These are phyloP conservation scores for Floccularia luteovirens DNA, from an alignment of 768 basidiomycete genomes.

Conservation along the genomic window DNA sequence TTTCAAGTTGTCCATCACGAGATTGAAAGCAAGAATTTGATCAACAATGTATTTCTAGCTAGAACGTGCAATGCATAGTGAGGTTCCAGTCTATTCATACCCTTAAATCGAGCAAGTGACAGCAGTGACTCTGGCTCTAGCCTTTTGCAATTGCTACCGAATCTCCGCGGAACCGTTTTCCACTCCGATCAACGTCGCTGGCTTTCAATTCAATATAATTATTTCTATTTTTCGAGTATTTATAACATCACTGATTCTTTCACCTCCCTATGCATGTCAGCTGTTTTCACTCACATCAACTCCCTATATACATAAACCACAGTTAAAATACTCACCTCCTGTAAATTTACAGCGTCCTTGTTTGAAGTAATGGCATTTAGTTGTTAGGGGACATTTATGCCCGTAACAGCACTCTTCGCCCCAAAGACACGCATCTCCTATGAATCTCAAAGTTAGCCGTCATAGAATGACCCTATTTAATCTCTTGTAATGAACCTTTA, in stretches of 20 bases:
- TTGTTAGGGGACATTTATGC: conserved; percentile 36
- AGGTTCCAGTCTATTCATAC: too few species aligned
- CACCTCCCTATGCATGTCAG: conserved; percentile 33
- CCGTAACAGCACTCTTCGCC: conserved; percentile 56
- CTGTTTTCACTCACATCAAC: conserved; percentile 16
- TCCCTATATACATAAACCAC: conserved; percentile 8
- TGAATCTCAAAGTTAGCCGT: conserved; percentile 1
- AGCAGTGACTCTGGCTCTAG: too few species aligned
- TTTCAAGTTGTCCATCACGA: too few species aligned
- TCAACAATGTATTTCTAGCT: too few species aligned
- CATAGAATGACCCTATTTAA: neutral
- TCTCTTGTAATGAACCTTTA: conserved; percentile 34
- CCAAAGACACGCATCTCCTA: conserved; percentile 51
- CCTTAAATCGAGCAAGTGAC: too few species aligned
- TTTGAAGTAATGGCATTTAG: conserved; percentile 41
- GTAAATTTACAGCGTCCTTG: conserved; percentile 54
- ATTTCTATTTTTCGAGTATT: conserved; percentile 10
- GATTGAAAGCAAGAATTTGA: too few species aligned
- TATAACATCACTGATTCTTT: conserved; percentile 13
- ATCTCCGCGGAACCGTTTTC: conserved; percentile 19
- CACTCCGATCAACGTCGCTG: conserved; percentile 25
- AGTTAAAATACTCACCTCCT: conserved; percentile 33
- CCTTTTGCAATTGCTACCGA: conserved; percentile 19
- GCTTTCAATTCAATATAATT: conserved; percentile 14
- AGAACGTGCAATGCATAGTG: too few species aligned